A percentile compares a stretch with the other conserved stretches of the same genome.
phyloP scores from a whole-genome alignment of 2,329 filamentous ascomycete genomes.

The Penicillium sp. region DNA sequence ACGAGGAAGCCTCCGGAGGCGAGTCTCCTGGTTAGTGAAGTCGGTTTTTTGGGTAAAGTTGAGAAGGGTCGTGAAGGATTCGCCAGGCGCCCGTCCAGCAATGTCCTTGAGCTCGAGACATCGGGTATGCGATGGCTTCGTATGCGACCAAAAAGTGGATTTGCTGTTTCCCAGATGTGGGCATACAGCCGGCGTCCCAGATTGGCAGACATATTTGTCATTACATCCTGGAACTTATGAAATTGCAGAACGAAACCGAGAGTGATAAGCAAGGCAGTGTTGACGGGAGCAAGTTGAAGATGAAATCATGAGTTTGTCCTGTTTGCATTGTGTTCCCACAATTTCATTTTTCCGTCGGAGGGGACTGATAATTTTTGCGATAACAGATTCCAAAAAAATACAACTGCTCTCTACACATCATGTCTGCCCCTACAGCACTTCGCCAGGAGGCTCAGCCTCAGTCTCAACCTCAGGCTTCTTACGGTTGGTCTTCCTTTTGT shows the following conservation, averaged over 20 bases:
- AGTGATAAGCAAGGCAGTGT: not conserved
- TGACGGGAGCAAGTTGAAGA: conserved; percentile 4
- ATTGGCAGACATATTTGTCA: conserved; percentile 48
- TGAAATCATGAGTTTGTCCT: conserved; percentile 29
- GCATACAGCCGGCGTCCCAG: conserved; percentile 51
- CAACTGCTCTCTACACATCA: conserved; percentile 9
- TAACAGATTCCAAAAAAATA: conserved; percentile 20
- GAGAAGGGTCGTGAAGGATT: conserved; percentile 18
- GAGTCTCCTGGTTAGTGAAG: conserved; percentile 53
- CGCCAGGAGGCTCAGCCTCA: conserved; percentile 15
- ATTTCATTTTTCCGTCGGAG: conserved; percentile 16
- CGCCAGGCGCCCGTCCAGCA: conserved; percentile 16
- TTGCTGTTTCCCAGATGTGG: conserved; percentile 43
- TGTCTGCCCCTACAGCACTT: conserved; percentile 27
- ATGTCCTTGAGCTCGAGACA: conserved; percentile 12
- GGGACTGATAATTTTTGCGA: conserved; percentile 28
- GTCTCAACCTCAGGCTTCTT: not conserved
- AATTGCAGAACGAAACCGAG: not conserved
- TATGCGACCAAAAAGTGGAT: conserved; percentile 34
- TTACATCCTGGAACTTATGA: conserved; percentile 44
- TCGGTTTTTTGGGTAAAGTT: conserved; percentile 27
- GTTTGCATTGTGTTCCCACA: conserved; percentile 29
- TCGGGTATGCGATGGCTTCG: conserved; percentile 27
- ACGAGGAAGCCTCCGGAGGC: conserved; percentile 59
- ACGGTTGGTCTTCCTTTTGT: conserved; percentile 1